Evolutionary conservation across 2,329 filamentous ascomycete species (phyloP), one percentile per base, ranked within the genome.

Genomic region (Arthroderma sp.): DNA sequence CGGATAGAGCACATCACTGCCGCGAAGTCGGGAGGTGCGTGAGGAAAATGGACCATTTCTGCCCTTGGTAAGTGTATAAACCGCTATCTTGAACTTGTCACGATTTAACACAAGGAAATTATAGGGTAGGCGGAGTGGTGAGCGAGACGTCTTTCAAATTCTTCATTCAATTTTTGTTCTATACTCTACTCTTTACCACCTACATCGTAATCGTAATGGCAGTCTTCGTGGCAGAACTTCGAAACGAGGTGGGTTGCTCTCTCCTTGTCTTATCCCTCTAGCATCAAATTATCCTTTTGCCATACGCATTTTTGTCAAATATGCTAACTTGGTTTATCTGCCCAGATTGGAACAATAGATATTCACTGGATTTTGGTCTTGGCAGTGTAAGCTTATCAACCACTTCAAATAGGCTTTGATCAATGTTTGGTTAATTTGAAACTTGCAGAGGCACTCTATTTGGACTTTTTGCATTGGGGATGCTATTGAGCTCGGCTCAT

Each of bases 11-110:
- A 2, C 87, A 94, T 59, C 89, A 96, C 63, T 93, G 83, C 57
- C 80, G 80, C 43, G 85, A 94, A 58, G 69, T 91, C 8, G 78
- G 78, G 41, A 74, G 86, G 37, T 96, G 89, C 57, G 83, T 94
- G 22, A 69, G 75, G 36, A 91, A 91, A 56, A 91, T 95, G 83
- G 89, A 96, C 51, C 89, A 96, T 58, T 91, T 88, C 56, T 98
- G 91, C 57, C 91, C 89, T 0, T 96, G 80, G 78, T 72, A 61
- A 47, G 56, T 11, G 37, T 37, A 36, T 1, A 30, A 34, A 36
- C 5, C 28, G 29, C 32, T 15, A 9, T 4, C 8, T 6, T 31
- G 41, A 38, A 9, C 31, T 29, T 11, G 31, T 36, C 9, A 30
- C 5, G 11, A 29, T n/a, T 38, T 22, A 11, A 28, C 34, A 32